Evolutionary conservation across 805 yeast genomes (phyloP).

Genomic region (Hanseniaspora singularis): DNA sequence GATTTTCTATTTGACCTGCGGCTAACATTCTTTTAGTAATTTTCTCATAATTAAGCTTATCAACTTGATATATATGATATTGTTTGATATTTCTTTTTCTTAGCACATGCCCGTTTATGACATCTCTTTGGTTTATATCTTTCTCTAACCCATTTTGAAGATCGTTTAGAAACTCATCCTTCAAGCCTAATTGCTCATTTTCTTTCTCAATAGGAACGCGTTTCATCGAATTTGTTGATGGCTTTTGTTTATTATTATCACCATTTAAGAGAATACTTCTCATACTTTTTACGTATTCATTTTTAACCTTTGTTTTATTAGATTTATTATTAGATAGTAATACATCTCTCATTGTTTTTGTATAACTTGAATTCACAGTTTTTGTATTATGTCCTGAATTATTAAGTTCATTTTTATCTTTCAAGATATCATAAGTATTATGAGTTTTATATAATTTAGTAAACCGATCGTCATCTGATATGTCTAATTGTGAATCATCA

Average conservation of each 20-base stretch:
- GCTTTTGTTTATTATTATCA: background rate
- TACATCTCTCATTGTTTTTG: background rate
- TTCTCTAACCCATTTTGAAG: background rate
- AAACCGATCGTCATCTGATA: background rate
- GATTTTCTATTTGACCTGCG: background rate
- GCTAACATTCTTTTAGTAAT: constrained; percentile 7
- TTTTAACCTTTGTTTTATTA: background rate
- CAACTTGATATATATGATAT: constrained; percentile 10
- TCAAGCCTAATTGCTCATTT: background rate
- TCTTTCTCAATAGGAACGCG: background rate
- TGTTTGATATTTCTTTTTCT: constrained; percentile 11
- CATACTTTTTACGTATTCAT: background rate
- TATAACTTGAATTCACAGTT: too few relatives aligned
- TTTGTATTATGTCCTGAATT: too few relatives aligned
- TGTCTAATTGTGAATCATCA: background rate
- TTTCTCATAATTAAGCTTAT: constrained; percentile 12
- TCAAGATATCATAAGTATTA: too few relatives aligned
- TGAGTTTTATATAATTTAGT: too few relatives aligned
- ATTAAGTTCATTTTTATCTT: too few relatives aligned
- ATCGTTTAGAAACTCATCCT: background rate
- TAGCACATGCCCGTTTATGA: constrained; percentile 9
- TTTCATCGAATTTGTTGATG: too few relatives aligned
- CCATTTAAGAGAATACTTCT: background rate
- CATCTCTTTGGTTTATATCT: background rate
- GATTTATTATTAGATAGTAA: background rate